Percentiles rank a stretch among this genome's conserved stretches.
Conservation (phyloP, 192 early-diverging fungal genomes). For the Rhizophagus prolifer region DNA sequence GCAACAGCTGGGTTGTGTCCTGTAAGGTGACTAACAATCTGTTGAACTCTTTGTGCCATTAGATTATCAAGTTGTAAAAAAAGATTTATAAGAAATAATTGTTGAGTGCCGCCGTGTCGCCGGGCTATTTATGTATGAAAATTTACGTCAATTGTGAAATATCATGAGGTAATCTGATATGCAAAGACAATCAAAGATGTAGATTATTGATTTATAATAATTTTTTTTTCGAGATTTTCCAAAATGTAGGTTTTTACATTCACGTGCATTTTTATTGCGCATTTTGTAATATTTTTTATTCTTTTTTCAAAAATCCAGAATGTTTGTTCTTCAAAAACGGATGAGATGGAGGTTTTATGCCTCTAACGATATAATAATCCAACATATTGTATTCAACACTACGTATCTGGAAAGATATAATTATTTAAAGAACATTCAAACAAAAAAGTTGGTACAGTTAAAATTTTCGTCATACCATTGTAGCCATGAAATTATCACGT, state of each 20-base stretch:
- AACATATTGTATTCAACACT: neutral
- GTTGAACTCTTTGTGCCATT: conserved; percentile 28
- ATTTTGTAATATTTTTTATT: no score
- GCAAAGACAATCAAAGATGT: no score
- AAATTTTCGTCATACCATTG: conserved; percentile 33
- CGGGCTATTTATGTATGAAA: no score
- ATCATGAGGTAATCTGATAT: no score
- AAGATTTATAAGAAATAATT: no score
- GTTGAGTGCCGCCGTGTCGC: no score
- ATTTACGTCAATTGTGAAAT: no score
- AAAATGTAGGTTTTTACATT: no score
- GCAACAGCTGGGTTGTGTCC: neutral
- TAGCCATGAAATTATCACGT: conserved; percentile 78
- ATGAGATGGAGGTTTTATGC: neutral
- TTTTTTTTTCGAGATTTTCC: no score
- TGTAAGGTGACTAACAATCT: conserved; percentile 31
- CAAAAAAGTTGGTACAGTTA: neutral
- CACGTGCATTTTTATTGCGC: no score
- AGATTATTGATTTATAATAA: no score
- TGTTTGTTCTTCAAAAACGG: neutral
- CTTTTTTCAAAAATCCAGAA: neutral
- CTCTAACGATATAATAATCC: neutral
- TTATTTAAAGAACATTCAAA: neutral
- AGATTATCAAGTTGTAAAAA: neutral
- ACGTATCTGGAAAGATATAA: neutral